These are phyloP conservation scores for Pseudophaeomoniella oleicola DNA, from an alignment of 2,329 filamentous ascomycete species.

Conservation along the genomic window DNA sequence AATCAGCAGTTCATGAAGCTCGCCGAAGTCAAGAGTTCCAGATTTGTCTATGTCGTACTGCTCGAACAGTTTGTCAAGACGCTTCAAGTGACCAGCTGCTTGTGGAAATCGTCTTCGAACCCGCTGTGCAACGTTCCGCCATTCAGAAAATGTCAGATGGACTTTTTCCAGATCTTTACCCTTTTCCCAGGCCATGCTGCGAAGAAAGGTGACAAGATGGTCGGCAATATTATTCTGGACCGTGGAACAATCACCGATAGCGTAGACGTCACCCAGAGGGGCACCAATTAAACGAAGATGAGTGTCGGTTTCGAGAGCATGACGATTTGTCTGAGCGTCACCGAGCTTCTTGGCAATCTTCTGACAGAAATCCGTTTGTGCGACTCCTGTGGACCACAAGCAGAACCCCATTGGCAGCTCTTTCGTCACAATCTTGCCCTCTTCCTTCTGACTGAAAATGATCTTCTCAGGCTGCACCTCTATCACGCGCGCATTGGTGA, in stretches of 20 bases:
- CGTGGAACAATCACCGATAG: conserved; percentile 88
- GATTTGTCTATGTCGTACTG: conserved; percentile 88
- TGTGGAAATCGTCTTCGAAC: conserved; percentile 88
- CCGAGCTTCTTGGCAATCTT: conserved; percentile 63
- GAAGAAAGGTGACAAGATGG: conserved; percentile 79
- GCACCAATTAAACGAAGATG: conserved; percentile 81
- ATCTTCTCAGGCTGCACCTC: conserved; percentile 76
- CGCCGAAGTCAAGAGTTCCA: conserved; percentile 85
- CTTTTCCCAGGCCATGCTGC: conserved; percentile 78
- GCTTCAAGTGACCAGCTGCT: conserved; percentile 69
- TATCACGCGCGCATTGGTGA: conserved; percentile 86
- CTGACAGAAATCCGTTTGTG: conserved; percentile 69
- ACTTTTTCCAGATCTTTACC: conserved; percentile 82
- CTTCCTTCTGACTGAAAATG: conserved; percentile 68
- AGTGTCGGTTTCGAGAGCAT: conserved; percentile 86
- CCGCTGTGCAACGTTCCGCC: conserved; percentile 68
- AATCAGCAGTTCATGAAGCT: conserved; percentile 71
- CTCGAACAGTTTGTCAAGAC: conserved; percentile 79
- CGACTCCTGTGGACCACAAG: conserved; percentile 90
- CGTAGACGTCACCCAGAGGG: conserved; percentile 87
- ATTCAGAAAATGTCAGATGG: conserved; percentile 73
- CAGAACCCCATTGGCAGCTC: conserved; percentile 94
- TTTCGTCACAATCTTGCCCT: conserved; percentile 62
- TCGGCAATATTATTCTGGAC: conserved; percentile 96
- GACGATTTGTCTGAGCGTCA: conserved; percentile 66